Base-by-base conservation (phyloP, 2,329 filamentous ascomycete species). In the Metarhizium guizhouense region DNA sequence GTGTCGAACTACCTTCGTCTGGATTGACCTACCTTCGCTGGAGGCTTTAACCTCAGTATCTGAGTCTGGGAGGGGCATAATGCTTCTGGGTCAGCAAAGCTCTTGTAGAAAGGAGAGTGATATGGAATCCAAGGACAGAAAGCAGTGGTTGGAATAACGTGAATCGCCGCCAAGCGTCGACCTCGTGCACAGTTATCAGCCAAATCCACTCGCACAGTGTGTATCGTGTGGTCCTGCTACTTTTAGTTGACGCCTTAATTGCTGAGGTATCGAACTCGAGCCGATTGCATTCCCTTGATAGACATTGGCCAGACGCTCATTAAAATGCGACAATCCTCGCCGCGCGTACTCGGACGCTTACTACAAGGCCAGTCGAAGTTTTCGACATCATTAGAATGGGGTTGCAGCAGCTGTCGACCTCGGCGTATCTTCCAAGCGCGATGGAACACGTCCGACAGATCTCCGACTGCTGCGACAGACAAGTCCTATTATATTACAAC, bases 401-500 rank as follows among this genome's bases (percentile, higher is more conserved):
- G 61, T 38, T 70, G 65, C 47, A 60, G 63, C 40, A 61, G 63
- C 56, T 71, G 66, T 58, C 63, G 59, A 54, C 55, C 60, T 36
- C 62, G 60, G 38, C 58, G 58, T 40, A 54, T 56, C 20, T 55
- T 6, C 55, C 60, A 53, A 60, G 6, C 57, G 20, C 67, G 67
- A 57, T 71, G 68, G 65, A 68, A 58, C 56, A 70, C 68, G 64
- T 67, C 67, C 14, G 57, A 62, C 49, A 66, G 61, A 62, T 64
- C 57, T 47, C 25, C 52, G 52, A 47, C 53, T 47, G 49, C 40
- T 51, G 51, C 54, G 2, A 52, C 38, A 36, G 62, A 66, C 58
- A 97, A 97, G 75, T 91, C 93, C 8, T 96, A 87, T 76, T 99
- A 97, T 76, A 79, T 96, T 65, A 97, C 94, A 5, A 95, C 91